Conservation (phyloP, 257 asterid species). For the Solanum stenotomum region DNA sequence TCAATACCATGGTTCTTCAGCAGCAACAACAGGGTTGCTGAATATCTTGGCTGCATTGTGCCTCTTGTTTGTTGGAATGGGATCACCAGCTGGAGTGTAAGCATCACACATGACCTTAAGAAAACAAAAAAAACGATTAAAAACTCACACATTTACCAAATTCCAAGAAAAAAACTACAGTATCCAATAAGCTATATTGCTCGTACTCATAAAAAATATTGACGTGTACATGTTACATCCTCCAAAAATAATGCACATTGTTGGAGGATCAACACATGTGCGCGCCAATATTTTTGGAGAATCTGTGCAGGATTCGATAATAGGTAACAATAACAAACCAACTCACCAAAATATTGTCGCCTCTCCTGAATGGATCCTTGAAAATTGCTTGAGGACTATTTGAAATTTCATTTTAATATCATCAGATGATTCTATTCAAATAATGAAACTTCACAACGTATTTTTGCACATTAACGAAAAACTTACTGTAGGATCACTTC, state of each 20-base stretch:
- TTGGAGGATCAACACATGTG: not conserved
- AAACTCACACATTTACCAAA: too few species aligned
- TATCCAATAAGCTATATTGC: not conserved
- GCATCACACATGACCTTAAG: constrained; percentile 87
- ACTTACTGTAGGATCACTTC: constrained; percentile 95
- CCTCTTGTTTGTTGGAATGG: constrained; percentile 94
- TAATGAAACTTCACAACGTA: not conserved
- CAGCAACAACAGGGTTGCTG: constrained; percentile 58
- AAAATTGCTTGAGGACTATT: constrained; percentile 94
- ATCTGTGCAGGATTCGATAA: not conserved
- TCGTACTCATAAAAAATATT: not conserved
- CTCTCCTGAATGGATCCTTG: constrained; percentile 98
- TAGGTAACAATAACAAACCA: not conserved
- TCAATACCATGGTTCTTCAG: constrained; percentile 28
- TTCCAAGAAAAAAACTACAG: too few species aligned
- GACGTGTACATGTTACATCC: not conserved
- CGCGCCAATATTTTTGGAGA: not conserved
- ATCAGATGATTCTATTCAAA: not conserved
- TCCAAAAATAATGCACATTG: not conserved
- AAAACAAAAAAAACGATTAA: not conserved
- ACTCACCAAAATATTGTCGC: constrained; percentile 90
- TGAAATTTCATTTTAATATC: not conserved
- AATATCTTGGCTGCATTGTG: constrained; percentile 75
- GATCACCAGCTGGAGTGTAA: constrained; percentile 92
- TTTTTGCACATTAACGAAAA: not conserved